Conservation (phyloP, 148 eudicot genomes). For the Linanthus parryae region DNA sequence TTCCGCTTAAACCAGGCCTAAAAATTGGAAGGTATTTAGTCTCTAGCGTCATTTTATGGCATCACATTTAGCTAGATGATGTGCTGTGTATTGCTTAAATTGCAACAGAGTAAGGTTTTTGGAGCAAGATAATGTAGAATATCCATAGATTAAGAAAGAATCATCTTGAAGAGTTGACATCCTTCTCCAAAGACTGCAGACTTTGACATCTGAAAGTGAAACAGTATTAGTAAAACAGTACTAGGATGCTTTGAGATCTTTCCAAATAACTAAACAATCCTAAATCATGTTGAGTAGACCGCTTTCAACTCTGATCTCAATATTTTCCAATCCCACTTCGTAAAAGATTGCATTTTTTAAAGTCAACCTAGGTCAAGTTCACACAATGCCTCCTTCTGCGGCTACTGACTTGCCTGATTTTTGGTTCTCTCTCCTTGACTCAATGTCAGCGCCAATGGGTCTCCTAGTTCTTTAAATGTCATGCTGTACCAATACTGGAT, state of each 20-base stretch:
- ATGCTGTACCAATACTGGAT: neutral
- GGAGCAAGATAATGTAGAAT: too few species aligned
- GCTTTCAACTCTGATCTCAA: constrained; percentile 30
- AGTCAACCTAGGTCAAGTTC: constrained; percentile 5
- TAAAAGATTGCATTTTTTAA: neutral
- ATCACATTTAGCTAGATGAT: too few species aligned
- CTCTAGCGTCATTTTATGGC: too few species aligned
- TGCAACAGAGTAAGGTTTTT: too few species aligned
- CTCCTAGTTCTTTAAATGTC: neutral
- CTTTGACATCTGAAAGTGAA: constrained; percentile 17
- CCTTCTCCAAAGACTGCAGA: neutral
- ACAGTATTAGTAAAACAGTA: constrained; percentile 2
- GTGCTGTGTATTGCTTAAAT: too few species aligned
- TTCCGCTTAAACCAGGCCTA: too few species aligned
- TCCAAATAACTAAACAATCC: constrained; percentile 6
- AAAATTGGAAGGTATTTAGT: too few species aligned
- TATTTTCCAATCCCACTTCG: constrained; percentile 14
- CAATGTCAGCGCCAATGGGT: neutral
- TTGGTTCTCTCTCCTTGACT: constrained; percentile 1
- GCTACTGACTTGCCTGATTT: neutral
- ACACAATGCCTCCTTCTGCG: constrained; percentile 1
- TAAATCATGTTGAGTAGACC: neutral
- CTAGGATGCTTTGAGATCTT: constrained; percentile 16
- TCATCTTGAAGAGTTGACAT: constrained; percentile 2
- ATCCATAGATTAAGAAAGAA: neutral